Conservation (phyloP, 2,329 filamentous ascomycete genomes). For the Botrytis elliptica region DNA sequence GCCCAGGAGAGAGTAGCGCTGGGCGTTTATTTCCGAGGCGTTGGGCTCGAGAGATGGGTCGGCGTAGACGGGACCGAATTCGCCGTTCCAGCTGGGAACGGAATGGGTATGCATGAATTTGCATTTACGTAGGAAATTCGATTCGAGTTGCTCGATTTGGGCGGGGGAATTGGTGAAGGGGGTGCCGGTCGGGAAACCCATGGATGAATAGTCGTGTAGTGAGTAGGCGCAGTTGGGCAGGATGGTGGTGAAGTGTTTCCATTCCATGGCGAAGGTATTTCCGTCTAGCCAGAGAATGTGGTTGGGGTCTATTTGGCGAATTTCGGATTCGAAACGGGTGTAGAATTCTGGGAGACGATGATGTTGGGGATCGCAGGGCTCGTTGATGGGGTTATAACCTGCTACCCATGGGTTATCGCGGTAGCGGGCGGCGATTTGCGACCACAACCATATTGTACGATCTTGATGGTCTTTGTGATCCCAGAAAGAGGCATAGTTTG, state of each 20-base stretch:
- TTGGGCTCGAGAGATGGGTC: conserved; percentile 36
- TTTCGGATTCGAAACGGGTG: conserved; percentile 42
- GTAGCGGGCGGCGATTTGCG: conserved; percentile 45
- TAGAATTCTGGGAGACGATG: conserved; percentile 44
- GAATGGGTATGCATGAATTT: conserved; percentile 45
- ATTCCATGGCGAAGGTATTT: conserved; percentile 56
- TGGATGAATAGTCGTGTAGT: conserved; percentile 53
- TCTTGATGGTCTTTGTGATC: conserved; percentile 49
- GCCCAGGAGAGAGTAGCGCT: conserved; percentile 47
- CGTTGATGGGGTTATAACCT: conserved; percentile 39
- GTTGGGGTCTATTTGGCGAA: conserved; percentile 46
- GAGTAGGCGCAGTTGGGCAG: conserved; percentile 52
- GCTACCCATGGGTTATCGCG: conserved; percentile 43
- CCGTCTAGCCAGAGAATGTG: conserved; percentile 53
- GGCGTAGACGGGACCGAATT: conserved; percentile 50
- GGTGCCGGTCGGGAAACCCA: conserved; percentile 49
- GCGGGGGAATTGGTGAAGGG: conserved; percentile 45
- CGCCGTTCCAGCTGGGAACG: conserved; percentile 50
- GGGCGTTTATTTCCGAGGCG: conserved; percentile 43
- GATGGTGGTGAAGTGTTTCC: conserved; percentile 43
- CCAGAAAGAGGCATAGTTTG: conserved; percentile 47
- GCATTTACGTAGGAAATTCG: conserved; percentile 45
- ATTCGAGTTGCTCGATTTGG: conserved; percentile 45
- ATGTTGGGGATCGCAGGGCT: conserved; percentile 41
- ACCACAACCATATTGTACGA: conserved; percentile 46